Conservation (phyloP, 2,329 filamentous ascomycete genomes). For the Ascochyta viciae-villosae region DNA sequence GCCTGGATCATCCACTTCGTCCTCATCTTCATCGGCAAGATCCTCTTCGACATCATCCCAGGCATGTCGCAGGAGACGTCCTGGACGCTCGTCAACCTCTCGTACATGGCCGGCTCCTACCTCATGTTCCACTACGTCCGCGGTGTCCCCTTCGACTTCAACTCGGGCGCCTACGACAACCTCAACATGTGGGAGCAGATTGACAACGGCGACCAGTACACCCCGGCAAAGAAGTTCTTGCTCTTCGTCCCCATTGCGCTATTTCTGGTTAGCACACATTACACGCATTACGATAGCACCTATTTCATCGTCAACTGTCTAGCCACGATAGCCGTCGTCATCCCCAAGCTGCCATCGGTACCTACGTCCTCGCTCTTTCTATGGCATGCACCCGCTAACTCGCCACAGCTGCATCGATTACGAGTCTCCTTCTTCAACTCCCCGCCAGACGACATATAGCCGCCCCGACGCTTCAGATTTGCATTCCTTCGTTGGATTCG, state of each 20-base stretch:
- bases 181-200: slow-evolving; percentile 99
- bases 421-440: slow-evolving; percentile 49
- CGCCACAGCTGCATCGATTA: slow-evolving; percentile 47
- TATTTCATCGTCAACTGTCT: slow-evolving; percentile 98
- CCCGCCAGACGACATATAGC: slow-evolving; percentile 47
- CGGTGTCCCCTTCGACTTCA: slow-evolving; percentile 98
- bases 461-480: slow-evolving; percentile 15
- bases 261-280: slow-evolving; percentile 96
- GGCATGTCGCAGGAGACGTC: slow-evolving; percentile 97
- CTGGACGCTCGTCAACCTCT: slow-evolving; percentile 98
- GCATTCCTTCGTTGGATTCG: slow-evolving; percentile 36
- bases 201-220: slow-evolving; percentile 98
- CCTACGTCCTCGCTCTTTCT: slow-evolving; percentile 51
- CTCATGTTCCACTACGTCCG: slow-evolving; percentile 99
- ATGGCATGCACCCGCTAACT: slow-evolving; percentile 8
- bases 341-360: slow-evolving; percentile 95
- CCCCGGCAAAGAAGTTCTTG: slow-evolving; percentile 97
- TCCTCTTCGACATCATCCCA: slow-evolving; percentile 95
- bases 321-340: slow-evolving; percentile 88
- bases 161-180: slow-evolving; percentile 97
- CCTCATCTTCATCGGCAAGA: slow-evolving; percentile 88
- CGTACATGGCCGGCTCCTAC: slow-evolving; percentile 98
- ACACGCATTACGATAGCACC: slow-evolving; percentile 95
- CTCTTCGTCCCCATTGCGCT: slow-evolving; percentile 92
- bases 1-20: slow-evolving; percentile 98